A percentile compares a stretch with the other conserved stretches of the same genome.
phyloP scores from a whole-genome alignment of 768 basidiomycete species.

The Auricularia heimuer region DNA sequence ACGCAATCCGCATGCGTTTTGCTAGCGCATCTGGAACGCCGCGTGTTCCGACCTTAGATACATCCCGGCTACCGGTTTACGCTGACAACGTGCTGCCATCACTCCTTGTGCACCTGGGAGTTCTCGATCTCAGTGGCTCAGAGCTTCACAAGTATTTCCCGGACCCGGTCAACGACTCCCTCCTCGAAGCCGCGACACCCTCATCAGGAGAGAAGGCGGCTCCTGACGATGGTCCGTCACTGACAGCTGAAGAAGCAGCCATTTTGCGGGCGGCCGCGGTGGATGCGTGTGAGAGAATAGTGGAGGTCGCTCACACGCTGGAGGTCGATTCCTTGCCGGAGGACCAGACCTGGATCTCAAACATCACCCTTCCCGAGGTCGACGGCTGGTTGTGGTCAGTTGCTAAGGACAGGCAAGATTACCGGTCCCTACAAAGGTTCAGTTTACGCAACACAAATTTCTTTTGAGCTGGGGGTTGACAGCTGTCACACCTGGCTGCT shows the following conservation, averaged over 20 bases:
- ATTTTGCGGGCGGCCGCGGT: conserved; percentile 70
- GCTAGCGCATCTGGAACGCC: conserved; percentile 39
- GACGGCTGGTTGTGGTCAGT: conserved; percentile 79
- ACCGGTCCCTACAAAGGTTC: conserved; percentile 55
- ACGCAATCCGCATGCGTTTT: conserved; percentile 61
- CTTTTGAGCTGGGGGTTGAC: conserved; percentile 36
- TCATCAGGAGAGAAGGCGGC: not conserved
- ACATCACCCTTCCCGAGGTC: conserved; percentile 48
- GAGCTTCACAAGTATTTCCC: conserved; percentile 41
- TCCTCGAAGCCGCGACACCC: not conserved
- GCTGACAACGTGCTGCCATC: conserved; percentile 79
- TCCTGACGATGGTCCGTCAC: not conserved
- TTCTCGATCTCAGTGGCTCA: conserved; percentile 51
- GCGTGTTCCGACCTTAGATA: conserved; percentile 50
- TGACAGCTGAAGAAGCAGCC: conserved; percentile 52
- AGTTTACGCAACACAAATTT: conserved; percentile 56
- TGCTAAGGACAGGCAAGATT: conserved; percentile 69
- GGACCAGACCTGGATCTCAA: conserved; percentile 39
- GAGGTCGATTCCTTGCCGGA: conserved; percentile 18
- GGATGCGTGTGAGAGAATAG: conserved; percentile 65
- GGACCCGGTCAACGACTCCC: not conserved
- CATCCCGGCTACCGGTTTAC: conserved; percentile 52
- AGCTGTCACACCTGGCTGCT: not conserved
- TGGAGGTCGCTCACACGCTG: conserved; percentile 39
- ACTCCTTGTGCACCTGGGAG: conserved; percentile 65